Percentiles rank a stretch among this genome's conserved stretches.
phyloP scores from a whole-genome alignment of 495 filamentous ascomycete species.

The Aspergillus bertholletiae region DNA sequence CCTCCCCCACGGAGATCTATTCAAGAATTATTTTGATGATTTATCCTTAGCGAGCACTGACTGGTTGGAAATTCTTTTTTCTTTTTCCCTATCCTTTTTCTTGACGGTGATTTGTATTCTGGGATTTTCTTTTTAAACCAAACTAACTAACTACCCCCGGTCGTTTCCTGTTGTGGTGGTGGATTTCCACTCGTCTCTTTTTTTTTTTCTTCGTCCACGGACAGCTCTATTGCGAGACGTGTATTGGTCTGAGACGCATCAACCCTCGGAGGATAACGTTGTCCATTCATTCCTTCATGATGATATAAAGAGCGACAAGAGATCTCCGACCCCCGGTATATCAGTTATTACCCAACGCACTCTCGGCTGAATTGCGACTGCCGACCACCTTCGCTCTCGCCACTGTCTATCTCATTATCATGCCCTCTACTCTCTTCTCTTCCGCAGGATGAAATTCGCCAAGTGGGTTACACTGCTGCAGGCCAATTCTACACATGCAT shows the following conservation, averaged over 20 bases:
- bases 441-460: slow-evolving; percentile 58
- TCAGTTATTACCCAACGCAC: no score
- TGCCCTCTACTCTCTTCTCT: slow-evolving; percentile 17
- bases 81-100: neutral
- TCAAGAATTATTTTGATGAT: neutral
- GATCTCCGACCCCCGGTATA: no score
- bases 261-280: neutral
- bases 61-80: neutral
- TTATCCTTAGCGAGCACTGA: neutral
- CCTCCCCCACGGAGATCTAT: neutral
- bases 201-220: neutral
- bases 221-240: neutral
- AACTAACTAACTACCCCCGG: no score
- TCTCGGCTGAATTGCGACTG: neutral
- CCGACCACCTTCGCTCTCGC: slow-evolving; percentile 3
- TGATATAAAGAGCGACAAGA: neutral
- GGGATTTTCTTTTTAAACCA: slow-evolving; percentile 2
- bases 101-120: neutral
- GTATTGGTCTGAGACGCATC: neutral
- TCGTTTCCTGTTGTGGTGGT: neutral
- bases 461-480: slow-evolving; percentile 41
- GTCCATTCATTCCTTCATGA: neutral
- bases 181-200: neutral
- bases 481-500: slow-evolving; percentile 7
- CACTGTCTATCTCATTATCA: slow-evolving; percentile 11